Percentiles rank a stretch among this genome's conserved stretches.
Evolutionary conservation across 495 filamentous ascomycete species (phyloP).

Genomic region (Neurospora sp.): DNA sequence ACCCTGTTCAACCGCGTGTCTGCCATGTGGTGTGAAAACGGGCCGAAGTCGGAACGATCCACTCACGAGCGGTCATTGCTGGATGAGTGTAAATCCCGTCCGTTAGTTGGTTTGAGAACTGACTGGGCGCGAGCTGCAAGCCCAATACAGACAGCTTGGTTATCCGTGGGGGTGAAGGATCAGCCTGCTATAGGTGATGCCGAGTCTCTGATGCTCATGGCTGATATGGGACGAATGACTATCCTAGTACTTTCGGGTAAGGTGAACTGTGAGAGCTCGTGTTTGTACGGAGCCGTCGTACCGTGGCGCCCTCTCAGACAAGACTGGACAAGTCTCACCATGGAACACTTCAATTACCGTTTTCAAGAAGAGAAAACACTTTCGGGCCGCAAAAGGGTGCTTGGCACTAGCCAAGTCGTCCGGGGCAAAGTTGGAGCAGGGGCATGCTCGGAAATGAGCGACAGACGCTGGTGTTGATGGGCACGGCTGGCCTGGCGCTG

Average conservation of each 20-base stretch:
- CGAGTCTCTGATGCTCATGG: not conserved
- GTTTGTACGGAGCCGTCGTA: not conserved
- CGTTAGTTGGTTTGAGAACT: not conserved
- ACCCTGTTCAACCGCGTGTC: not conserved
- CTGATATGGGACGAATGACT: not conserved
- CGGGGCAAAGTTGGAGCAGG: not conserved
- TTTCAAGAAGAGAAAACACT: not conserved
- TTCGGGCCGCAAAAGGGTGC: not conserved
- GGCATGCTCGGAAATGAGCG: not conserved
- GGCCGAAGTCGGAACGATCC: not conserved
- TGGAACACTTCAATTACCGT: not conserved
- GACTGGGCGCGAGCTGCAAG: not conserved
- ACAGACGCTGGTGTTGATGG: not conserved
- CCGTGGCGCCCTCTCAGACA: not conserved
- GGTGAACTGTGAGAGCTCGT: not conserved
- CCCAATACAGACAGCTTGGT: not conserved
- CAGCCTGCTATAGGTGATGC: not conserved
- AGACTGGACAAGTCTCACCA: not conserved
- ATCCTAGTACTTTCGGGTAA: not conserved
- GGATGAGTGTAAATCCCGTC: not conserved
- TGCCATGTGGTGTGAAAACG: not conserved
- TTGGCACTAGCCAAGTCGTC: not conserved
- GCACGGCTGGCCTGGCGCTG: not conserved
- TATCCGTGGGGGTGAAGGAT: not conserved
- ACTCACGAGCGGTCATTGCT: not conserved